Conservation (phyloP, 495 filamentous ascomycete species). For the Hyphodiscus hymeniophilus region DNA sequence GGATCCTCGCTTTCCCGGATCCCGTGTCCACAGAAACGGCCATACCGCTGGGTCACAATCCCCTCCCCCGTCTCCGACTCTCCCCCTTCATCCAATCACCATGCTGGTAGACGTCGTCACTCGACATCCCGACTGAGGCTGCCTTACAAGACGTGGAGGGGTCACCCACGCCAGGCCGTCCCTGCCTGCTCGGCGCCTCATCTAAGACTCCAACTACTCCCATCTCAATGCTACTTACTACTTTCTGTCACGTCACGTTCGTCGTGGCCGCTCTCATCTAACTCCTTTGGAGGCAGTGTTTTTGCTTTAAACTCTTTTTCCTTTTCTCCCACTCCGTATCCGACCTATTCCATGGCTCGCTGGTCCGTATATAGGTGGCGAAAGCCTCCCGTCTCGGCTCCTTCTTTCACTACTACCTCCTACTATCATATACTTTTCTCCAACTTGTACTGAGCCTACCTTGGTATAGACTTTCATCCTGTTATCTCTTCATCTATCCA, state of each 20-base stretch:
- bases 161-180: neutral
- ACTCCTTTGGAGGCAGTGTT: slow-evolving; percentile 20
- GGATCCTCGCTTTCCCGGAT: slow-evolving; percentile 18
- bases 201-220: no score
- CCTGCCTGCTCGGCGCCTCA: no score
- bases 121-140: slow-evolving; percentile 12
- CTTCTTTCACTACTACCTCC: neutral
- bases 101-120: neutral
- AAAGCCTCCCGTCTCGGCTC: slow-evolving; percentile 6
- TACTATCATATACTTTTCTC: neutral
- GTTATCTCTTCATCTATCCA: neutral
- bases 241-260: slow-evolving; percentile 18
- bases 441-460: neutral
- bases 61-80: no score
- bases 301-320: slow-evolving; percentile 3
- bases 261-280: slow-evolving; percentile 14
- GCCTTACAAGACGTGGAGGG: slow-evolving; percentile 8
- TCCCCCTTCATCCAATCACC: neutral
- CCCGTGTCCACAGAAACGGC: slow-evolving; percentile 8
- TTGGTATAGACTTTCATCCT: slow-evolving; percentile 1
- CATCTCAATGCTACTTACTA: neutral
- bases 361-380: neutral
- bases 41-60: slow-evolving; percentile 5
- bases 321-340: slow-evolving; percentile 8
- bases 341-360: neutral